Base-by-base conservation (phyloP, 1,284 basidiomycete species). In the Xanthoconium separans region DNA sequence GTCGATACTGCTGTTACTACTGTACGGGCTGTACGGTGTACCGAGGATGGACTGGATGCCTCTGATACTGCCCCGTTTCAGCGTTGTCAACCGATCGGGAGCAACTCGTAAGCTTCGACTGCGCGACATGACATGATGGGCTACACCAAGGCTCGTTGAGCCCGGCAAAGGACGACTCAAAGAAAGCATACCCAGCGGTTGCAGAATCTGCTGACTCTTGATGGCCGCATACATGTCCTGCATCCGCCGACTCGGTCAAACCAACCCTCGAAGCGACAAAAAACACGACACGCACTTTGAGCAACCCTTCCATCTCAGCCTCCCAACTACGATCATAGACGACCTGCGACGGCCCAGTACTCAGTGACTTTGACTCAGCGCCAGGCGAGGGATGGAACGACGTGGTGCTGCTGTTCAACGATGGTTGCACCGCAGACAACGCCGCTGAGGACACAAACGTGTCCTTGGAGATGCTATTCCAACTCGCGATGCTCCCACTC, bases 211-310 rank as follows among this genome's bases (percentile, higher is more conserved):
- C 61, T 95, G 91, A 44, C 77, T 81, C 73, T 95, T 95, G 71
- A 98, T 87, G 12, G 93, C 87, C 56, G 81, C 82, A 76, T 95
- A 99, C 78, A 99, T 97, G 65, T 99, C 96, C 89, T 95, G 55
- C n/a, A 27, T 40, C 45, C 46, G 43, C 39, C 53, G 24, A 20
- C 49, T 22, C 44, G 47, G 58, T 50, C 61, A 50, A 53, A 50
- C 43, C 34, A 50, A 42, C 16, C 40, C 22, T 15, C 9, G 13
- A 2, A 4, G n/a, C 15, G 11, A 11, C 9, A 37, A n/a, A 7
- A 12, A 37, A n/a, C 15, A 3, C 12, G n/a, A 39, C 46, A 63
- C 74, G 42, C 53, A 91, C 91, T 81, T 93, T 95, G 58, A 98
- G 80, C 56, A 93, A 69, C 56, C 62, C 81, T 69, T 97, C 95